Evolutionary conservation across 2,329 filamentous ascomycete genomes (phyloP).

Genomic region (Sporothrix brasiliensis): DNA sequence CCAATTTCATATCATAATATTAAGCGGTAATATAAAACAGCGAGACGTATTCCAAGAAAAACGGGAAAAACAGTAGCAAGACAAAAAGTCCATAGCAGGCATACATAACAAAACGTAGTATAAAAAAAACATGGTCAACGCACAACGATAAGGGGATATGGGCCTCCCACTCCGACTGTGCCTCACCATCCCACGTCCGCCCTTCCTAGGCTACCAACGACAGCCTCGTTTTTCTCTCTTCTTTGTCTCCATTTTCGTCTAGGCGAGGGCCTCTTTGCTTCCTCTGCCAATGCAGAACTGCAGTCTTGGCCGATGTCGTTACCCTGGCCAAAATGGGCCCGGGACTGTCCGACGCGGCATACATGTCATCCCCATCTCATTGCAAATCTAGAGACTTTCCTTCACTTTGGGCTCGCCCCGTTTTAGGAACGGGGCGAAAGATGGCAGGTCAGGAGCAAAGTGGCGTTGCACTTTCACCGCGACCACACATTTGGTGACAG

Average conservation of each 20-base stretch:
- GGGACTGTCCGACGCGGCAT: neutral
- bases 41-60: conserved; percentile 16
- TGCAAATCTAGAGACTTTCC: neutral
- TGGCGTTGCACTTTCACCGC: neutral
- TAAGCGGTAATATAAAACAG: conserved; percentile 3
- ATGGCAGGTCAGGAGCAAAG: no score
- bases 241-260: neutral
- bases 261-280: neutral
- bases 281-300: neutral
- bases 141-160: neutral
- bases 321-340: neutral
- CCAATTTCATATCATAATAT: neutral
- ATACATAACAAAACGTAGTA: neutral
- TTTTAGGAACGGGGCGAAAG: neutral
- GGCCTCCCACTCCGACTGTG: neutral
- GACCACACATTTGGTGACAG: conserved; percentile 25
- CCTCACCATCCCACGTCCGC: neutral
- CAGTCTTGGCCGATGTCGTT: neutral
- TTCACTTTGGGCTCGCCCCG: conserved; percentile 14
- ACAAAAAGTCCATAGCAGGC: no score
- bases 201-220: neutral
- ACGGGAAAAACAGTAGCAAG: neutral
- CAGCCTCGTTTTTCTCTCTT: conserved; percentile 3
- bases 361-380: no score
- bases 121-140: neutral